Evolutionary conservation across 1,284 basidiomycete species (phyloP).

Genomic region (Cutaneotrichosporon mucoides): DNA sequence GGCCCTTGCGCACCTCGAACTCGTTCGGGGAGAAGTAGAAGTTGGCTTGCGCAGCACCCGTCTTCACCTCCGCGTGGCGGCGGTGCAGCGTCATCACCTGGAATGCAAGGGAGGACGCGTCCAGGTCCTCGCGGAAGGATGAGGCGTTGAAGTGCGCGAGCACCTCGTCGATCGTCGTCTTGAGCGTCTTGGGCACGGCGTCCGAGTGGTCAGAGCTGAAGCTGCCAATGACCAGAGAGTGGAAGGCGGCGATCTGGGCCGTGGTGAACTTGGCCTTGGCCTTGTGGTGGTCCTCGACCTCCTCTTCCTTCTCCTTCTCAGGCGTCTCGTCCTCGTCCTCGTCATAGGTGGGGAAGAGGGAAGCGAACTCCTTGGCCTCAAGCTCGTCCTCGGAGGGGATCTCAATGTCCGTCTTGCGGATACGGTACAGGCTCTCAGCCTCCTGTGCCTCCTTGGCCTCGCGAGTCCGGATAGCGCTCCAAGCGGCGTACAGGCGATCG

Average conservation of each 20-base stretch:
- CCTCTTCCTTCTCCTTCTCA: constrained; percentile 7
- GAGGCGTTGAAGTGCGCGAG: constrained; percentile 23
- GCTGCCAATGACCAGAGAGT: constrained; percentile 22
- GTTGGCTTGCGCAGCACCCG: constrained; percentile 54
- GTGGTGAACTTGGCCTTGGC: constrained; percentile 24
- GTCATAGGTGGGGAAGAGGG: constrained; percentile 79
- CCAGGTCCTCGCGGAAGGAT: constrained; percentile 30
- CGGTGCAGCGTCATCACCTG: constrained; percentile 31
- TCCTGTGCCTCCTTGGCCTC: constrained; percentile 64
- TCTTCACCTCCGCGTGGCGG: constrained; percentile 47
- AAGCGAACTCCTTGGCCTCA: constrained; percentile 75
- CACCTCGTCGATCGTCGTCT: constrained; percentile 24
- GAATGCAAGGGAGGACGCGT: constrained; percentile 33
- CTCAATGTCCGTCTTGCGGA: constrained; percentile 59
- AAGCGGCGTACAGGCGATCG: constrained; percentile 70
- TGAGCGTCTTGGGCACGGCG: constrained; percentile 13
- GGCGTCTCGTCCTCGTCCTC: constrained; percentile 48
- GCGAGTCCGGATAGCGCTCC: constrained; percentile 73
- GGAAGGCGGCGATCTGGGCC: constrained; percentile 29
- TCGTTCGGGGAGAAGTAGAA: constrained; percentile 78
- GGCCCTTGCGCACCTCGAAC: constrained; percentile 62
- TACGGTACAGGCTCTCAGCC: constrained; percentile 74
- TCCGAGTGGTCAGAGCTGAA: constrained; percentile 15
- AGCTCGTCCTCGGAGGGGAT: constrained; percentile 65
- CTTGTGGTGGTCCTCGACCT: constrained; percentile 6